Evolutionary conservation across 108 stramenopile species (phyloP), one percentile per base, ranked within the genome.

Genomic region (Stephanodiscus triporus): DNA sequence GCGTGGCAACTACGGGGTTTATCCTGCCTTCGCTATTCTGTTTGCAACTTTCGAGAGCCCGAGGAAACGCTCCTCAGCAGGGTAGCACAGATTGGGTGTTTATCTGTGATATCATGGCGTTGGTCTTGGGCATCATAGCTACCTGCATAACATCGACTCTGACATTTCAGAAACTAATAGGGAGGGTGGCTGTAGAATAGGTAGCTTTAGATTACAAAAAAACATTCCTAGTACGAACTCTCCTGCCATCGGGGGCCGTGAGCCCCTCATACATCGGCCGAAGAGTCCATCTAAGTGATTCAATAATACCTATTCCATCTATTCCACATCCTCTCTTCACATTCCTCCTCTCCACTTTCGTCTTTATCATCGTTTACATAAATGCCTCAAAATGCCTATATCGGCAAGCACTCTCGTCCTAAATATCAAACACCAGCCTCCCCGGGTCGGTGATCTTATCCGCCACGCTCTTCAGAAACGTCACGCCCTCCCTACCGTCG

Each of bases 401-500:
- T 40, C 40, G 40, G 9, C 43, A 14, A 0, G 13, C 1, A 2
- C 14, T 14, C 2, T 45, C 11, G 7, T 24, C 13, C 59, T 91
- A 99, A 37, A 98, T 83, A 51, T 95, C 96, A 68, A 99, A 88
- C 47, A 99, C 85, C 63, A 99, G 75, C 56, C 97, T 87, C 40
- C 83, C 68, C 20, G 99, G 99, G 80, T 98, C 97, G 66, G 96
- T 87, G 73, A 99, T 96, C 88, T 99, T 99, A 26, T 96, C 95
- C 8, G 96, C 95, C 74, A 99, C 90, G 63, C 90, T 92, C 85
- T 97, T 98, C 77, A 99, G 87, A 87, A 99, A 99, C 9, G 98
- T 99, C 29, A 98, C 99, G 47, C 97, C 98, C 85, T 99, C 99
- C 77, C 99, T 95, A 24, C 99, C 99, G 84, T 99, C 99, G 78